Evolutionary conservation across 75 land plant genomes (phyloP), one percentile per base, ranked within the genome.

Genomic region (Pinus tabuliformis): DNA sequence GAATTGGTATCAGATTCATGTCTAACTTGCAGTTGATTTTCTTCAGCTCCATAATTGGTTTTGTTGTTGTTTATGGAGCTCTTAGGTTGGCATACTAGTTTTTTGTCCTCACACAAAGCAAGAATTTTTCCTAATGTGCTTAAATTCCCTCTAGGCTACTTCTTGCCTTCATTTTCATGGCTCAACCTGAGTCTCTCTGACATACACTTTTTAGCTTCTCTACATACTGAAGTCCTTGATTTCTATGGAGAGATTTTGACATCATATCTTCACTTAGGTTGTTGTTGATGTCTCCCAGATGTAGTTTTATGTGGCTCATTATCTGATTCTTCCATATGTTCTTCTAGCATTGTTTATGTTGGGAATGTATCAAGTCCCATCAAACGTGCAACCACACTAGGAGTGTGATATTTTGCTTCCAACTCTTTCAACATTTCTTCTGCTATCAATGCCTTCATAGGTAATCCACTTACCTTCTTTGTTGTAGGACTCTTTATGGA

Each of bases 311-410:
- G 73, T 33, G 62, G 58, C 61, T 21, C 16, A 59, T 13, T 70
- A 5, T 70, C 80, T 6, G 37, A 30, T 22, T 70, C 74, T 73
- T 75, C 80, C n/a, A 62, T 80, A 42, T 78, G 80, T 75, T 76
- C 77, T 71, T 45, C 64, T 56, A 20, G 17, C 49, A 81, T 42
- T 30, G 62, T 62, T 64, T 77, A 84, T 58, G 77, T n/a, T 2
- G 99, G 90, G 30, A 92, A 70, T 11, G 92, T 72, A 59, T 95
- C 93, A 65, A 95, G 84, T 16, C 99, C 99, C 99, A 97, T 95
- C 73, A 97, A 83, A 59, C 89, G 87, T 11, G 99, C 99, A 61
- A 97, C 87, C 22, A 97, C 85, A 73, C 89, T 86, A 4, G 95
- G 90, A 49, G 89, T 78, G 3, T 86, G 80, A 39, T 81, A 75